Evolutionary conservation across 1,284 basidiomycete genomes (phyloP).

Genomic region (Prillingera fragicola): DNA sequence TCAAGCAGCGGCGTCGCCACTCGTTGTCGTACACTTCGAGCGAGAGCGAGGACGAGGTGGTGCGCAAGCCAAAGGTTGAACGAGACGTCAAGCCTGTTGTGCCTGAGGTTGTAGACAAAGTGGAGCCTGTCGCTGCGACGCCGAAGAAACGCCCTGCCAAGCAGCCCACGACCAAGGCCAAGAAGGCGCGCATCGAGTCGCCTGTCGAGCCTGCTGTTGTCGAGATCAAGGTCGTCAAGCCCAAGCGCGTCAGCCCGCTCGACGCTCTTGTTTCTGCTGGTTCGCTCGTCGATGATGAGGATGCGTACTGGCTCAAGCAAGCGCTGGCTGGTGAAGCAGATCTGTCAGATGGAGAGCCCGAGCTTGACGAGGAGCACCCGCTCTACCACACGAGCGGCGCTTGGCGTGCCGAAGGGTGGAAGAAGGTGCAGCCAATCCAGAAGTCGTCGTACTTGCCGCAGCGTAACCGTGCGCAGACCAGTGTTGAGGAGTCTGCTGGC

Average conservation of each 20-base stretch:
- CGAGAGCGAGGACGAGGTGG: constrained; percentile 16
- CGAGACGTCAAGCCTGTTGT: neutral
- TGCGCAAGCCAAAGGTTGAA: neutral
- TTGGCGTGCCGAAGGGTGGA: constrained; percentile 81
- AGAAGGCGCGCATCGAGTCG: constrained; percentile 9
- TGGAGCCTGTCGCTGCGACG: constrained; percentile 14
- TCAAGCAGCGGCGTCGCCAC: constrained; percentile 11
- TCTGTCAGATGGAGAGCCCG: constrained; percentile 22
- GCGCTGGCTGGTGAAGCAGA: constrained; percentile 51
- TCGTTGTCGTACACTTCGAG: constrained; percentile 22
- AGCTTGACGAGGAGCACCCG: constrained; percentile 28
- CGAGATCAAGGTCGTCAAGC: constrained; percentile 26
- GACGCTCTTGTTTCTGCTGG: constrained; percentile 42
- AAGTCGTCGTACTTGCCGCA: constrained; percentile 76
- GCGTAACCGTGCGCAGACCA: constrained; percentile 54
- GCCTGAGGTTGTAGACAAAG: constrained; percentile 8
- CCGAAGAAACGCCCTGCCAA: constrained; percentile 33
- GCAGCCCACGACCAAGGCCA: constrained; percentile 22
- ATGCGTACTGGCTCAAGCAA: constrained; percentile 70
- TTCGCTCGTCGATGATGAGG: constrained; percentile 83
- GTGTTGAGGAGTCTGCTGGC: constrained; percentile 34
- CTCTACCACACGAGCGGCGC: constrained; percentile 32
- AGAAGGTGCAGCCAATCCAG: constrained; percentile 85
- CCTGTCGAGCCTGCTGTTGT: constrained; percentile 20
- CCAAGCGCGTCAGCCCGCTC: constrained; percentile 21